These are phyloP conservation scores for Phalaenopsis equestris DNA, from an alignment of 106 monocot species.

Conservation along the genomic window DNA sequence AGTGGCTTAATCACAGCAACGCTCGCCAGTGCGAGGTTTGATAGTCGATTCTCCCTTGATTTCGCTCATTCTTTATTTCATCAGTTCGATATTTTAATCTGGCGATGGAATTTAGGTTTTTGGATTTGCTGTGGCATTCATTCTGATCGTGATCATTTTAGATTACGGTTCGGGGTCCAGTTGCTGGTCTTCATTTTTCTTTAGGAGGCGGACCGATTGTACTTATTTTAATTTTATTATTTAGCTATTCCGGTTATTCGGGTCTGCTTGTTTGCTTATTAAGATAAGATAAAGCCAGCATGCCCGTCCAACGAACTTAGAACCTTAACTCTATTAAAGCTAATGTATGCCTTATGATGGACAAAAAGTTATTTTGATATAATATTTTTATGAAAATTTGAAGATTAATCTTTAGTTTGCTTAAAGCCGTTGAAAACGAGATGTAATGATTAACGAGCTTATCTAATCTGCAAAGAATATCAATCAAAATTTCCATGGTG, in stretches of 20 bases:
- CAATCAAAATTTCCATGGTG: neutral
- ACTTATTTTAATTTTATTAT: neutral
- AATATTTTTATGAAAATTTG: neutral
- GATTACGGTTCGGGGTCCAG: neutral
- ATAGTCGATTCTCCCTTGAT: neutral
- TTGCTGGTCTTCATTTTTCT: neutral
- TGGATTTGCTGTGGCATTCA: neutral
- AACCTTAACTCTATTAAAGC: neutral
- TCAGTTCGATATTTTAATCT: neutral
- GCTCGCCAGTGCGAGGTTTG: constrained; percentile 96
- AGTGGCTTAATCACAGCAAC: constrained; percentile 99
- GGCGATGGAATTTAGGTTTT: constrained; percentile 4
- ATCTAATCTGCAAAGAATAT: neutral
- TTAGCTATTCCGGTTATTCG: neutral
- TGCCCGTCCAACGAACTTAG: neutral
- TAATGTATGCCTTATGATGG: neutral
- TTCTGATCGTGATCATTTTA: neutral
- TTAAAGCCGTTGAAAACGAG: neutral
- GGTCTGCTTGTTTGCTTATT: neutral
- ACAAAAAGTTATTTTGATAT: neutral
- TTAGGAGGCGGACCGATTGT: neutral
- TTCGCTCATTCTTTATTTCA: neutral
- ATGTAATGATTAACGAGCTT: neutral
- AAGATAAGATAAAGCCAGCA: neutral
- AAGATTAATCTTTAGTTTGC: neutral